phyloP scores from a whole-genome alignment of 495 filamentous ascomycete genomes.

The Wilcoxina mikolae region DNA sequence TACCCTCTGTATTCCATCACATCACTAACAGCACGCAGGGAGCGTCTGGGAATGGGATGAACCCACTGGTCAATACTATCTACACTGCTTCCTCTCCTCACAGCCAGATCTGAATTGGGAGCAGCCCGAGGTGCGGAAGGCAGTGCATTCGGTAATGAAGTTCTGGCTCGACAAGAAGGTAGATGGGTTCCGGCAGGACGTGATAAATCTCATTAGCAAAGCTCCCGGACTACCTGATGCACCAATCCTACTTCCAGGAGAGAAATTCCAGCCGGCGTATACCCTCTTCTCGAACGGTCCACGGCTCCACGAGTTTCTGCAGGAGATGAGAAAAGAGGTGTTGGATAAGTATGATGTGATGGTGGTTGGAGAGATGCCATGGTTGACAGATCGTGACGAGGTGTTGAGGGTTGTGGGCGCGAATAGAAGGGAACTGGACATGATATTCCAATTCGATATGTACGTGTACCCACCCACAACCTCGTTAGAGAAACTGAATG shows the following conservation, averaged over 20 bases:
- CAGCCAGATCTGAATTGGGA: conserved; percentile 72
- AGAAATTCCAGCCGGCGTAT: conserved; percentile 41
- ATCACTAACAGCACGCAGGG: conserved; percentile 27
- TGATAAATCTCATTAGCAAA: conserved; percentile 55
- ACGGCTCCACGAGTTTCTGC: conserved; percentile 48
- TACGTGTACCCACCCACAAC: neutral
- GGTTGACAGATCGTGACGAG: conserved; percentile 42
- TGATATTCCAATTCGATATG: conserved; percentile 63
- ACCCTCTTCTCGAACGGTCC: conserved; percentile 50
- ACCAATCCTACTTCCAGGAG: conserved; percentile 38
- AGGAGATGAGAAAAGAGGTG: conserved; percentile 44
- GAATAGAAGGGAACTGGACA: conserved; percentile 49
- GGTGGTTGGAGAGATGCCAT: conserved; percentile 58
- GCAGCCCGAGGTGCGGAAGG: conserved; percentile 42
- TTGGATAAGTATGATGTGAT: conserved; percentile 53
- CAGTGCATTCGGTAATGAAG: conserved; percentile 51
- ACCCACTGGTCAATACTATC: conserved; percentile 50
- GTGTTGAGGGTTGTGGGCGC: conserved; percentile 45
- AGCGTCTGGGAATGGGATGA: conserved; percentile 55
- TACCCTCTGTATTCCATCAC: neutral
- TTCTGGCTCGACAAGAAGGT: conserved; percentile 59
- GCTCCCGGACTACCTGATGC: conserved; percentile 45
- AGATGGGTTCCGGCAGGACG: conserved; percentile 57
- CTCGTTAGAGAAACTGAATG: neutral
- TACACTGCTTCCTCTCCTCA: conserved; percentile 45